Base-by-base conservation (phyloP, 305 asterid genomes). In the Solanum hybrid region DNA sequence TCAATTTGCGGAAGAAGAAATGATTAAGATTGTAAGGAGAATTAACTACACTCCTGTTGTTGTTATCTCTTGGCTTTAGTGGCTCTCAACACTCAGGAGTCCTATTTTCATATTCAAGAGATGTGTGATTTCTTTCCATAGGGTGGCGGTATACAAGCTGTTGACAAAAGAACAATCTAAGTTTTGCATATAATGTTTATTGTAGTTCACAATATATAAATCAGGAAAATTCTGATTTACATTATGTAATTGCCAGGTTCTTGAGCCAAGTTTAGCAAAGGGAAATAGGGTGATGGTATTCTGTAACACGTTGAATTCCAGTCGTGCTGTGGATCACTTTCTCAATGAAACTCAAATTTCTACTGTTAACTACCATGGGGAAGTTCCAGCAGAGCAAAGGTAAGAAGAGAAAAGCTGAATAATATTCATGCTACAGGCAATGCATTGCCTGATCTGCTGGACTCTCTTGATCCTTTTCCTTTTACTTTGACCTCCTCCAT, bases 281-380 rank as follows among this genome's bases (percentile, higher is more conserved):
- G 99, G 99, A 91, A 98, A 98, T 88, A 92, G 98, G 90, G 98
- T 96, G 90, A 98, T 98, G 99, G 98, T 98, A 40, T 98, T 98
- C 94, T 98, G 99, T 87, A 98, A 98, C 91, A 98, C 99, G 38
- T 91, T 98, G 92, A 96, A 95, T 89, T 98, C 99, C 36, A 96
- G 99, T 91, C 99, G 99, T 86, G 99, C 99, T 24, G 99, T 96
- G 87, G 99, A 98, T 92, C 98, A 98, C 92, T 98, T 93, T 88
- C 94, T 98, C 90, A 91, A n/a, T 84, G 99, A 96, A 92, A 98
- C 96, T 89, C 97, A 94, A 92, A 89, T 98, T 84, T 92, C 98
- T 64, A 95, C 99, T 11, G 99, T 96, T 90, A 98, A 98, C 92
- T 98, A 98, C 93, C 99, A 98, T 32, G 99, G 99, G 86, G 98